phyloP scores from a whole-genome alignment of 2,329 filamentous ascomycete genomes.

The Kalaharituber pfeilii region DNA sequence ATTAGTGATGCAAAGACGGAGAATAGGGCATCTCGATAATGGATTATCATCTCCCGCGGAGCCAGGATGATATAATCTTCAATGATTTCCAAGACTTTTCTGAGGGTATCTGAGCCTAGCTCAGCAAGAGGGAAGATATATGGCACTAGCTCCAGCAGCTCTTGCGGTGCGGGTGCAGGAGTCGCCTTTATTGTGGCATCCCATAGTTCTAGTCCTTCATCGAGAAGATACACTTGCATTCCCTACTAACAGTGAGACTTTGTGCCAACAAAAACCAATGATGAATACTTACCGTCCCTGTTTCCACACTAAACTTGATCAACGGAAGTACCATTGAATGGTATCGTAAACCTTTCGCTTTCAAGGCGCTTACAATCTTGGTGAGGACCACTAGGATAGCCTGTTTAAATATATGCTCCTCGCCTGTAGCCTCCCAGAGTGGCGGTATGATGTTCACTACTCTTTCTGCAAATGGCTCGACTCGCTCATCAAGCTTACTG shows the following conservation, averaged over 20 bases:
- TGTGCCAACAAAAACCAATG: neutral
- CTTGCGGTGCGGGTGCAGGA: slow-evolving; percentile 41
- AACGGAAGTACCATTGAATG: slow-evolving; percentile 67
- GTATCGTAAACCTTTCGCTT: slow-evolving; percentile 56
- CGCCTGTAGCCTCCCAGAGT: slow-evolving; percentile 70
- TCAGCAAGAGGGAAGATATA: slow-evolving; percentile 48
- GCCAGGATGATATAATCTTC: slow-evolving; percentile 56
- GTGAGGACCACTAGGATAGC: slow-evolving; percentile 73
- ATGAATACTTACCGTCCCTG: slow-evolving; percentile 42
- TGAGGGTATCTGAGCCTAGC: slow-evolving; percentile 45
- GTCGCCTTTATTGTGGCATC: slow-evolving; percentile 52
- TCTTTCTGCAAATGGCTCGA: slow-evolving; percentile 51
- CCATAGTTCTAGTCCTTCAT: slow-evolving; percentile 88
- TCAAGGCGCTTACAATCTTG: slow-evolving; percentile 73
- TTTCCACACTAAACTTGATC: slow-evolving; percentile 60
- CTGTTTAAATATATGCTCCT: slow-evolving; percentile 87
- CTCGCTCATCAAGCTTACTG: slow-evolving; percentile 53
- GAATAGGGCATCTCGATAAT: slow-evolving; percentile 33
- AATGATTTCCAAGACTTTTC: slow-evolving; percentile 44
- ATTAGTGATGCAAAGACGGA: slow-evolving; percentile 33
- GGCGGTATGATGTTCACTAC: slow-evolving; percentile 65
- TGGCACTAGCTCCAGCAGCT: slow-evolving; percentile 46
- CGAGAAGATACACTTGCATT: slow-evolving; percentile 64
- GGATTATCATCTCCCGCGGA: slow-evolving; percentile 46
- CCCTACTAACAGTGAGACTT: slow-evolving; percentile 26